A percentile compares a stretch with the other conserved stretches of the same genome.
These are phyloP conservation scores for Fraxinus nigra DNA, from an alignment of 305 asterid genomes.

Conservation along the genomic window DNA sequence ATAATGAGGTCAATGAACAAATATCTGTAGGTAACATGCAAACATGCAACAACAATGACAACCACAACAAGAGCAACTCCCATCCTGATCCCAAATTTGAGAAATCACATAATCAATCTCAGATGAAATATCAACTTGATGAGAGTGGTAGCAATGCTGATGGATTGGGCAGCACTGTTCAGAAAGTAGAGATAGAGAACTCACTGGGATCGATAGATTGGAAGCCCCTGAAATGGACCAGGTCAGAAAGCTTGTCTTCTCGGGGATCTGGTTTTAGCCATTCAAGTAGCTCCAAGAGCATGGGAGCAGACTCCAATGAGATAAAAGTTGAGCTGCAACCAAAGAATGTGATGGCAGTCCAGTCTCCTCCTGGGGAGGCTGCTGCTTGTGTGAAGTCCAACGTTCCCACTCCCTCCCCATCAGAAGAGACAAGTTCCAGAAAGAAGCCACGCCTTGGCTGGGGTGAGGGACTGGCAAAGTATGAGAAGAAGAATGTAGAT, in stretches of 20 bases:
- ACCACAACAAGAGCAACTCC: conserved; percentile 23
- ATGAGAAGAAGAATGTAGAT: conserved; percentile 87
- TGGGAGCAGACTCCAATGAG: conserved; percentile 61
- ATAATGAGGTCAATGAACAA: conserved; percentile 41
- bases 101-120: conserved; percentile 40
- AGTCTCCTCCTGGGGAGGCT: conserved; percentile 45
- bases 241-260: conserved; percentile 78
- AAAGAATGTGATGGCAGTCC: conserved; percentile 46
- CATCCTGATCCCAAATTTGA: conserved; percentile 42
- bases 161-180: conserved; percentile 34
- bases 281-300: conserved; percentile 70
- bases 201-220: conserved; percentile 60
- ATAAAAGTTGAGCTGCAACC: conserved; percentile 51
- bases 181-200: conserved; percentile 60
- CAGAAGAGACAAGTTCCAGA: conserved; percentile 72
- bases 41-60: conserved; percentile 27
- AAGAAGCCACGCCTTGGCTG: conserved; percentile 98
- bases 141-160: conserved; percentile 36
- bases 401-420: conserved; percentile 45
- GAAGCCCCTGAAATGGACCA: conserved; percentile 79
- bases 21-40: conserved; percentile 54
- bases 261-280: conserved; percentile 78
- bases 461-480: conserved; percentile 99
- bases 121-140: conserved; percentile 49
- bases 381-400: conserved; percentile 44